Evolutionary conservation across 495 filamentous ascomycete genomes (phyloP).

Genomic region (Penicillium argentinense): DNA sequence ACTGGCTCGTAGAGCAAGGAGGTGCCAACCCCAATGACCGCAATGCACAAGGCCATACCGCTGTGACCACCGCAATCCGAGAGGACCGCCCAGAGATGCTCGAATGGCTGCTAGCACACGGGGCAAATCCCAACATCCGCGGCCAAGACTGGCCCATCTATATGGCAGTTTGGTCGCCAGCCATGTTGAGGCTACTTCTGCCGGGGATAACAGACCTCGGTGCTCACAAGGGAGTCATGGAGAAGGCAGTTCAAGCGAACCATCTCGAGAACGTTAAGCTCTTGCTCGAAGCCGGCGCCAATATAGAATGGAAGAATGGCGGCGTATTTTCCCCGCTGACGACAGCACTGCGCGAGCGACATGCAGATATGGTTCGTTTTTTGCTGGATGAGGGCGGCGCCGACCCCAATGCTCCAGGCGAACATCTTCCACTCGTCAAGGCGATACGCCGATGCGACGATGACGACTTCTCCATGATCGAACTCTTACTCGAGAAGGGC

Average conservation of each 20-base stretch:
- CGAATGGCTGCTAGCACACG: constrained; percentile 46
- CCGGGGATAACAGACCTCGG: constrained; percentile 41
- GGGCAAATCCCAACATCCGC: constrained; percentile 51
- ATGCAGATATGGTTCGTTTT: constrained; percentile 47
- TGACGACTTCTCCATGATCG: constrained; percentile 47
- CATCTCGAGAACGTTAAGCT: constrained; percentile 24
- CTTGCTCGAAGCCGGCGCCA: constrained; percentile 21
- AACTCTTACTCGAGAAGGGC: constrained; percentile 49
- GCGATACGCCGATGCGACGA: constrained; percentile 45
- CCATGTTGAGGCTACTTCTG: constrained; percentile 46
- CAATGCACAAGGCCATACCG: constrained; percentile 42
- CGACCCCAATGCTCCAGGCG: constrained; percentile 52
- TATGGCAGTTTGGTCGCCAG: constrained; percentile 50
- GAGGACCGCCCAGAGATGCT: constrained; percentile 46
- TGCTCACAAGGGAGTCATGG: constrained; percentile 54
- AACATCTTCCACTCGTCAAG: constrained; percentile 56
- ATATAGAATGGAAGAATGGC: constrained; percentile 56
- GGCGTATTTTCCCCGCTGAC: constrained; percentile 57
- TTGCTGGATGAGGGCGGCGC: constrained; percentile 51
- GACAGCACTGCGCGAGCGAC: constrained; percentile 53
- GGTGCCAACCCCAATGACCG: constrained; percentile 51
- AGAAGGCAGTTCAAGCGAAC: constrained; percentile 54
- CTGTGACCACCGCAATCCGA: constrained; percentile 55
- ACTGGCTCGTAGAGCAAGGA: constrained; percentile 46
- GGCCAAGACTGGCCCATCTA: constrained; percentile 57